A percentile compares a stretch with the other conserved stretches of the same genome.
Evolutionary conservation across 106 monocot genomes (phyloP).

Genomic region (Alisma plantagoaquatica): DNA sequence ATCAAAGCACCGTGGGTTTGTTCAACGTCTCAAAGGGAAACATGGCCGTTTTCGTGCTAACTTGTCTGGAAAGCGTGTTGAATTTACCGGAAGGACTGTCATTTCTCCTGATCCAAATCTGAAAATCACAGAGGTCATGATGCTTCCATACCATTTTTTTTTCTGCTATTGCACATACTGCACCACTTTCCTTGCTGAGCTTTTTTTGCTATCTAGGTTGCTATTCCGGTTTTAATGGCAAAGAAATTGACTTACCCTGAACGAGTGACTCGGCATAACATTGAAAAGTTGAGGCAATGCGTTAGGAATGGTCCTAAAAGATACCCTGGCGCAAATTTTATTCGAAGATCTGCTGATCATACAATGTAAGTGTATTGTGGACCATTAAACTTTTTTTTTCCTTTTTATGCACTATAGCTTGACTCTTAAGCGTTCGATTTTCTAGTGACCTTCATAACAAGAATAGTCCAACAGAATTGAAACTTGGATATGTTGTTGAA

Average conservation of each 20-base stretch:
- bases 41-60: constrained; percentile 95
- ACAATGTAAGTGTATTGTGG: constrained; percentile 33
- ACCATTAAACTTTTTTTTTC: background rate
- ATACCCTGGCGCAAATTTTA: constrained; percentile 91
- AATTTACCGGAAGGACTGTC: constrained; percentile 94
- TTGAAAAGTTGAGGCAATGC: constrained; percentile 85
- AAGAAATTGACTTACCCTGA: constrained; percentile 80
- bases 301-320: constrained; percentile 78
- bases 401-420: constrained; percentile 31
- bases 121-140: constrained; percentile 96
- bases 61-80: constrained; percentile 88
- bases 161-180: background rate
- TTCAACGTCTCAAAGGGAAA: constrained; percentile 96
- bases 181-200: background rate
- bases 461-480: constrained; percentile 71
- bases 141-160: background rate
- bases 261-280: constrained; percentile 76
- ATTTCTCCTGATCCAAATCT: constrained; percentile 99
- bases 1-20: constrained; percentile 58
- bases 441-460: constrained; percentile 20
- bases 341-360: constrained; percentile 44
- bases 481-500: constrained; percentile 73
- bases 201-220: constrained; percentile 44
- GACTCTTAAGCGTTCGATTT: background rate
- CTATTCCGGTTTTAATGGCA: constrained; percentile 84